phyloP scores from a whole-genome alignment of 176 grass and related monocot species.

The Thalia dealbata region DNA sequence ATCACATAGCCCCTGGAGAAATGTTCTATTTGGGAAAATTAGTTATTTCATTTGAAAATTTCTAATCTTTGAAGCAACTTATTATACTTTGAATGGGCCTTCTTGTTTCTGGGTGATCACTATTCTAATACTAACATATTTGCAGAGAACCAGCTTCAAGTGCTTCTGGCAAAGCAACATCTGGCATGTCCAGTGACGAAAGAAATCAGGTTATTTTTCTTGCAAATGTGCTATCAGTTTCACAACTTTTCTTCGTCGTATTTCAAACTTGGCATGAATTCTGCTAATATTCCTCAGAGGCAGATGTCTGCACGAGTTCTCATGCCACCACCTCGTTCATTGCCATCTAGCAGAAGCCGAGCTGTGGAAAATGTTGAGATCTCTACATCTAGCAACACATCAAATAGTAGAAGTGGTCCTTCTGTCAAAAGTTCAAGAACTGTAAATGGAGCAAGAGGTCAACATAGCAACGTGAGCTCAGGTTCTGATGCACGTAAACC shows the following conservation, averaged over 20 bases:
- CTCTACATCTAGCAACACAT: constrained; percentile 64
- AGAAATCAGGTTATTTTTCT: constrained; percentile 74
- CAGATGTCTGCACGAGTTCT: constrained; percentile 76
- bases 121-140: background rate
- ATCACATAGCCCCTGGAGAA: too few relatives aligned
- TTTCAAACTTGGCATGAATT: constrained; percentile 8
- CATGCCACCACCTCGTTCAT: constrained; percentile 86
- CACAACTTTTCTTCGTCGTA: background rate
- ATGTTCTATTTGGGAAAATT: background rate
- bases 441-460: constrained; percentile 29
- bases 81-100: background rate
- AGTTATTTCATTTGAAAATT: background rate
- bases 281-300: constrained; percentile 31
- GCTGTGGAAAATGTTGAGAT: constrained; percentile 36
- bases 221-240: constrained; percentile 10
- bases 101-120: background rate
- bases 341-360: constrained; percentile 61
- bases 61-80: background rate
- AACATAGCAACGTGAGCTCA: constrained; percentile 70
- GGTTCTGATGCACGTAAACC: constrained; percentile 90
- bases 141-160: constrained; percentile 76
- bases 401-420: constrained; percentile 38
- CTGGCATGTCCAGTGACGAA: constrained; percentile 92
- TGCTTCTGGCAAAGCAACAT: constrained; percentile 79
- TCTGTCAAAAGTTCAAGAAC: constrained; percentile 48